A percentile compares a stretch with the other conserved stretches of the same genome.
phyloP scores from a whole-genome alignment of 345 rosid genomes.

The Lepidium aucheri region DNA sequence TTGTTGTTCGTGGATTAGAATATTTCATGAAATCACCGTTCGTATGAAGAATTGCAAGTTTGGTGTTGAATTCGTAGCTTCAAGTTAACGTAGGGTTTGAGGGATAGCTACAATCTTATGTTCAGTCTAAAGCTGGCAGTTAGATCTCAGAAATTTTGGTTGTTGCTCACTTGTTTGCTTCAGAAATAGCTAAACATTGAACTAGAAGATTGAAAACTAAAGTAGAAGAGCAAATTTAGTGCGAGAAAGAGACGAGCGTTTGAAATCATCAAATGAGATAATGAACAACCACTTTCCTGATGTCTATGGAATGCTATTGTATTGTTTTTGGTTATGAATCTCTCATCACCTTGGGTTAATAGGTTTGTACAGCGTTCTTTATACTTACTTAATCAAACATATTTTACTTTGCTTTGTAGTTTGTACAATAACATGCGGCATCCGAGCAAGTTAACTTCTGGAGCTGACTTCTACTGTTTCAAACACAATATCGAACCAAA shows the following conservation, averaged over 20 bases:
- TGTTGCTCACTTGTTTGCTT: neutral
- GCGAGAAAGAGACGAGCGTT: neutral
- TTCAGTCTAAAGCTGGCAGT: neutral
- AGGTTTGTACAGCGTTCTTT: neutral
- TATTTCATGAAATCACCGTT: neutral
- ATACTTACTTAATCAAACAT: neutral
- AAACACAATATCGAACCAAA: conserved; percentile 81
- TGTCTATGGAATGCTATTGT: neutral
- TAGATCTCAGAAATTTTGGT: neutral
- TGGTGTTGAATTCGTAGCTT: neutral
- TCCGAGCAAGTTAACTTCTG: conserved; percentile 59
- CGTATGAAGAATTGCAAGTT: neutral
- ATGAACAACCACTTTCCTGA: neutral
- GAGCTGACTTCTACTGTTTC: conserved; percentile 86
- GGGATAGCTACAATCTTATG: neutral
- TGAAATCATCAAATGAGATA: neutral
- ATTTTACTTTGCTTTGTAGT: conserved; percentile 31
- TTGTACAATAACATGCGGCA: conserved; percentile 63
- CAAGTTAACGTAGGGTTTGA: neutral
- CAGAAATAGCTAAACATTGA: neutral
- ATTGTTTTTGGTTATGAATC: neutral
- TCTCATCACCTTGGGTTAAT: neutral
- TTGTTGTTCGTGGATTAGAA: neutral
- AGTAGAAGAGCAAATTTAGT: neutral
- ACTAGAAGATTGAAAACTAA: neutral